Conservation (phyloP, 1,284 basidiomycete genomes). For the Mycena citricolor region DNA sequence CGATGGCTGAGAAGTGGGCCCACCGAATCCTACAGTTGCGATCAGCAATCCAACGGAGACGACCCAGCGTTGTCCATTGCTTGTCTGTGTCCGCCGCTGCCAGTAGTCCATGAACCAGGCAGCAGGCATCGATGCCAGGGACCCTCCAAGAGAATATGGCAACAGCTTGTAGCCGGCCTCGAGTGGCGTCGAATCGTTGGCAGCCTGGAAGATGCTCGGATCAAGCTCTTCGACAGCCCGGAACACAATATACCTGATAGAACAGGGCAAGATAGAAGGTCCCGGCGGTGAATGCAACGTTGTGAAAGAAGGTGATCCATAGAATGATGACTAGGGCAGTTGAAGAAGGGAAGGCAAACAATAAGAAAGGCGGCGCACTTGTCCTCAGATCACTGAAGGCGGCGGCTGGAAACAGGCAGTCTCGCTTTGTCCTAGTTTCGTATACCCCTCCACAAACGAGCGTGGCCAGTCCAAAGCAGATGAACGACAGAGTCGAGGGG, state of each 20-base stretch:
- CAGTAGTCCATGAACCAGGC: conserved; percentile 73
- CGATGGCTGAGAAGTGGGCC: conserved; percentile 26
- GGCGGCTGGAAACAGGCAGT: conserved; percentile 68
- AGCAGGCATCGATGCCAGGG: conserved; percentile 75
- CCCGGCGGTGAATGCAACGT: conserved; percentile 76
- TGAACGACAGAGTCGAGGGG: conserved; percentile 58
- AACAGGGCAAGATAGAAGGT: conserved; percentile 81
- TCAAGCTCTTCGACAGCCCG: conserved; percentile 10
- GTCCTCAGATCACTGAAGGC: conserved; percentile 60
- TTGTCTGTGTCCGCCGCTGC: conserved; percentile 56
- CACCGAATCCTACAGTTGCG: conserved; percentile 71
- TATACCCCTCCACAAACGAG: conserved; percentile 61
- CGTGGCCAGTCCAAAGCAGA: conserved; percentile 52
- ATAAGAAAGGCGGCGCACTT: conserved; percentile 40
- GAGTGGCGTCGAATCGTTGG: conserved; percentile 62
- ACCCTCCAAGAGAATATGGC: conserved; percentile 79
- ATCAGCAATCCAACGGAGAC: conserved; percentile 63
- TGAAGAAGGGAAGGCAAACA: conserved; percentile 26
- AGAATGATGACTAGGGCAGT: conserved; percentile 57
- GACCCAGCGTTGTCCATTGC: conserved; percentile 60
- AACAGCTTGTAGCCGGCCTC: conserved; percentile 70
- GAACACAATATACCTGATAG: conserved; percentile 58
- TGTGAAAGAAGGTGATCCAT: conserved; percentile 71
- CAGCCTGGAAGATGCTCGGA: conserved; percentile 46
- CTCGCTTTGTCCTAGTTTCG: conserved; percentile 61